Evolutionary conservation across 2,329 filamentous ascomycete species (phyloP), one percentile per base, ranked within the genome.

Genomic region (Fusarium sp.): DNA sequence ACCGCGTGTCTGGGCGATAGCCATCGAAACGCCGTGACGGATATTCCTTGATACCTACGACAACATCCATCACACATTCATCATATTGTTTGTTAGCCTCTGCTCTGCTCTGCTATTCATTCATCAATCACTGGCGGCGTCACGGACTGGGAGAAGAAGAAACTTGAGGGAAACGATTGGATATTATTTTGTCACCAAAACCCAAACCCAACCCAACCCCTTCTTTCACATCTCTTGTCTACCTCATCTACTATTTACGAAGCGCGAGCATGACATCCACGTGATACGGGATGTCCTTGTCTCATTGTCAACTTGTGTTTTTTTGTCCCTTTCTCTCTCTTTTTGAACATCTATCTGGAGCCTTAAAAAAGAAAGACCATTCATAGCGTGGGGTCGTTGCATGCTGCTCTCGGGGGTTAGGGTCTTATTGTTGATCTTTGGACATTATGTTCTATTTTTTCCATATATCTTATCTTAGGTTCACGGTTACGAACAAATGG

Each of bases 381-480:
- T 77, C 76, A 77, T 77, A 77, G 76, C 76, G 76, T 72, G 66
- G 76, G 75, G 70, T 76, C 72, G 62, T 69, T 69, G 71, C 73
- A 71, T 77, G 56, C 66, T 68, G 56, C 66, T 68, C 58, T 73
- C 57, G 57, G 64, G 64, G 70, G 73, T 64, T 40, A 60, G 66
- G 66, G 73, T 60, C 31, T 64, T 56, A 29, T 47, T 69, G 63
- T 52, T 76, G 54, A 40, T 73, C 72, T 56, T 45, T 34, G 47
- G 47, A 54, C 20, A n/a, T 58, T 13, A 20, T 58, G 56, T 65
- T 47, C 37, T 59, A 27, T 50, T 29, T 52, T 52, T 52, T 52
- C 71, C 31, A 67, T 69, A 66, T 67, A 70, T 67, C 73, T 68
- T 61, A 74, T 73, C 60, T 61, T 75, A 70, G 70, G 73, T 74